phyloP scores from a whole-genome alignment of 2,329 filamentous ascomycete genomes.

The Chaetothyriales sp. region DNA sequence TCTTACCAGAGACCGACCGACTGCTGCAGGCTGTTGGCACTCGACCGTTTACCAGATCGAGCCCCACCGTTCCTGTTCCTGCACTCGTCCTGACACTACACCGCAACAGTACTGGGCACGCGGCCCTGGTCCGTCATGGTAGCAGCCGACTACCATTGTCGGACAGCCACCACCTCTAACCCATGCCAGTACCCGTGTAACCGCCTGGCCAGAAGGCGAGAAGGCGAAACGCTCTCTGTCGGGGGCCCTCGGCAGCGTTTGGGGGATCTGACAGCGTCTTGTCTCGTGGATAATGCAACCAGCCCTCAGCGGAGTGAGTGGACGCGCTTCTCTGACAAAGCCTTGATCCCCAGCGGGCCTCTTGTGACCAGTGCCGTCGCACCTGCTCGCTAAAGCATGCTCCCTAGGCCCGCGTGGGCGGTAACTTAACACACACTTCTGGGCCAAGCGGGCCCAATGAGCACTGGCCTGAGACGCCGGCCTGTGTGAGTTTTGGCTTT shows the following conservation, averaged over 20 bases:
- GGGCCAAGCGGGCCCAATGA: neutral
- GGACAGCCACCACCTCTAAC: neutral
- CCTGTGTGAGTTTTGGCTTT: neutral
- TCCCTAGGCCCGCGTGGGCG: neutral
- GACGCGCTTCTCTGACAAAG: neutral
- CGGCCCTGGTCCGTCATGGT: neutral
- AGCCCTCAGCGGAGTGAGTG: too few species aligned
- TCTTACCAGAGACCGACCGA: neutral
- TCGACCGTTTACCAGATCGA: neutral
- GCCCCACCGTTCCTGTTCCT: neutral
- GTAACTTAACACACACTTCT: neutral
- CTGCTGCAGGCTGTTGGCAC: neutral
- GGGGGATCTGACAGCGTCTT: neutral
- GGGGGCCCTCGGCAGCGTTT: neutral
- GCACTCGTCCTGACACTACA: neutral
- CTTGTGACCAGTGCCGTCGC: neutral
- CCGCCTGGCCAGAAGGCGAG: neutral
- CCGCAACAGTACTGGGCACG: neutral
- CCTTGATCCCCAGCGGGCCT: neutral
- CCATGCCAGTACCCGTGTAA: neutral
- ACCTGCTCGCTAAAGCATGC: neutral
- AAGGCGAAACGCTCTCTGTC: neutral
- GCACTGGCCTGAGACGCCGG: neutral
- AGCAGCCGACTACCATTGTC: neutral
- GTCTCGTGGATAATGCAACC: neutral